These are phyloP conservation scores for Pseudisothecium myosuroides DNA, from an alignment of 225 moss, liverwort and hornwort species.

Conservation along the genomic window DNA sequence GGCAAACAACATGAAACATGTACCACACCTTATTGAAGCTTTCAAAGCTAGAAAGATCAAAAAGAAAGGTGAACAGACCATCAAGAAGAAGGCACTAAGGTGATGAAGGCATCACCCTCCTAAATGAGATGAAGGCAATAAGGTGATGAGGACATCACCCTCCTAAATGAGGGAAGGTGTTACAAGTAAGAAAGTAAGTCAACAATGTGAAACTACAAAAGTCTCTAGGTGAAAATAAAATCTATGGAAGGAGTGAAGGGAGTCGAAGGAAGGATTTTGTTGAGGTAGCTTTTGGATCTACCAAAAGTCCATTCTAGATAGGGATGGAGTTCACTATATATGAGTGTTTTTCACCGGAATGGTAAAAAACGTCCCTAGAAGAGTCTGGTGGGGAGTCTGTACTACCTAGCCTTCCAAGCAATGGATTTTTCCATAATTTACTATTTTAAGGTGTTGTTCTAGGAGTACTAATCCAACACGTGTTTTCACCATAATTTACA, in stretches of 20 bases:
- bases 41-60: not conserved
- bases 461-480: too few species aligned
- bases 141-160: not conserved
- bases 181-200: not conserved
- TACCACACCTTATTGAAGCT: not conserved
- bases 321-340: rapidly evolving
- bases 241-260: not conserved
- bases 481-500: too few species aligned
- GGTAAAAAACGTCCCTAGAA: too few species aligned
- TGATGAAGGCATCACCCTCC: rapidly evolving
- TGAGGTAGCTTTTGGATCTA: not conserved
- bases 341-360: too few species aligned
- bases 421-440: too few species aligned
- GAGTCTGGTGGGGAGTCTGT: too few species aligned
- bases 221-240: not conserved
- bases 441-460: too few species aligned
- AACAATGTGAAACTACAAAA: not conserved
- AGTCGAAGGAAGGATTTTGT: rapidly evolving
- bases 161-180: not conserved
- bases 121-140: not conserved
- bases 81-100: not conserved
- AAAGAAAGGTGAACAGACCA: not conserved
- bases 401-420: too few species aligned
- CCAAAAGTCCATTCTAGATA: not conserved
- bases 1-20: not conserved